phyloP scores from a whole-genome alignment of 371 early-diverging fungal genomes.

The Mortierella sp. region DNA sequence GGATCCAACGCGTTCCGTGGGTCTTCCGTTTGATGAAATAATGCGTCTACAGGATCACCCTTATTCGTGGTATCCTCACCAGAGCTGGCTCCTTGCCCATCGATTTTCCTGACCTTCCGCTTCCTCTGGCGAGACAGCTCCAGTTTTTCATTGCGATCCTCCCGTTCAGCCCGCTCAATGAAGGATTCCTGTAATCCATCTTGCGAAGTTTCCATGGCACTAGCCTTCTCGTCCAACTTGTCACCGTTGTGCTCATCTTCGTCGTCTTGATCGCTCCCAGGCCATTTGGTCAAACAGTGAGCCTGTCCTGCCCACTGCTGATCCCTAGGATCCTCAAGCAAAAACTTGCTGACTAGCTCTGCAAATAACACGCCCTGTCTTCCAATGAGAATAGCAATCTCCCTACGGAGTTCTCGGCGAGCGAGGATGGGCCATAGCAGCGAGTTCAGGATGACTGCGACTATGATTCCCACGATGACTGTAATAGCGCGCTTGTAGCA shows the following conservation, averaged over 20 bases:
- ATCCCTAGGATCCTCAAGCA: slow-evolving; percentile 24
- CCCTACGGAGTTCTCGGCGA: slow-evolving; percentile 65
- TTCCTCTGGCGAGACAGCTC: not conserved
- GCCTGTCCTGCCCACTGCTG: not conserved
- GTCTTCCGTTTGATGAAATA: slow-evolving; percentile 8
- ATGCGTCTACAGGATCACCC: not conserved
- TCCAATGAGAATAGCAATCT: slow-evolving; percentile 49
- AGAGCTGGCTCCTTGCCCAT: not conserved
- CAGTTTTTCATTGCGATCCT: slow-evolving; percentile 2
- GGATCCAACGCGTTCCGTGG: slow-evolving; percentile 13
- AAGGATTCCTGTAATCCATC: slow-evolving; percentile 22
- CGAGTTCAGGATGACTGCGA: slow-evolving; percentile 63
- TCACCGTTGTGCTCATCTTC: slow-evolving; percentile 4
- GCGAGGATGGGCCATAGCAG: slow-evolving; percentile 73
- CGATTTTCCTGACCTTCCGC: not conserved
- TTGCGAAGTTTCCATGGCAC: not conserved
- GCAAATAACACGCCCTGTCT: slow-evolving; percentile 54
- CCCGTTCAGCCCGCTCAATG: slow-evolving; percentile 21
- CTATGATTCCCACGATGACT: slow-evolving; percentile 65
- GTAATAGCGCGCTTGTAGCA: slow-evolving; percentile 59
- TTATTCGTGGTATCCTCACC: not conserved
- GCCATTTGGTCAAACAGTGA: slow-evolving; percentile 4
- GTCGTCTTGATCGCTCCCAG: not conserved
- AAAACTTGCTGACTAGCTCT: slow-evolving; percentile 42
- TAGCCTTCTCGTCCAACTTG: slow-evolving; percentile 6